A percentile compares a stretch with the other conserved stretches of the same genome.
phyloP scores from a whole-genome alignment of 2,329 filamentous ascomycete genomes.

The Volutella citrinella region DNA sequence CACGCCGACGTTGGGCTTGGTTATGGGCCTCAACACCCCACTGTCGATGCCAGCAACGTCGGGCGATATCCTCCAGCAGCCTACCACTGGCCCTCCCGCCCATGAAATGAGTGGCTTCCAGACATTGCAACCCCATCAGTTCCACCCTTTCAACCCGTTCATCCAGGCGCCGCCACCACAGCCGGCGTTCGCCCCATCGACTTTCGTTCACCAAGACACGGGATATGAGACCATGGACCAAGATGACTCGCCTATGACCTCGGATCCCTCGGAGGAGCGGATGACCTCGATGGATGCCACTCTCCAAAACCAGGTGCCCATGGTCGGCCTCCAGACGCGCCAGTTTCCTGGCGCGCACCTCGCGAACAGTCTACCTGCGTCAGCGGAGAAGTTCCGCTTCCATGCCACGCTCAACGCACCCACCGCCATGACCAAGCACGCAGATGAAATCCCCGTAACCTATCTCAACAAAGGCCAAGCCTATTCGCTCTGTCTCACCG shows the following conservation, averaged over 20 bases:
- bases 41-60: conserved; percentile 75
- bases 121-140: conserved; percentile 56
- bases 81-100: conserved; percentile 45
- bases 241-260: conserved; percentile 66
- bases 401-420: conserved; percentile 88
- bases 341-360: conserved; percentile 46
- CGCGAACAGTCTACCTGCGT: conserved; percentile 46
- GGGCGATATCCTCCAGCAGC: conserved; percentile 57
- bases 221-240: conserved; percentile 78
- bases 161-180: conserved; percentile 56
- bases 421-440: conserved; percentile 90
- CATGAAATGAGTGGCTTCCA: conserved; percentile 70
- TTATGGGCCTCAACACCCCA: conserved; percentile 76
- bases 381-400: conserved; percentile 77
- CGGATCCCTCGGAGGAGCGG: conserved; percentile 47
- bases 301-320: conserved; percentile 59
- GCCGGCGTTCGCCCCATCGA: conserved; percentile 68
- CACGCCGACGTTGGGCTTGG: conserved; percentile 71
- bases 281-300: conserved; percentile 57
- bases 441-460: conserved; percentile 91
- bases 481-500: conserved; percentile 81
- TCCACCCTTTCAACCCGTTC: conserved; percentile 70
- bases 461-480: conserved; percentile 98
- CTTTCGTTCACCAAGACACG: conserved; percentile 77
- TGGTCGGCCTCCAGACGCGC: conserved; percentile 55